Conservation (phyloP, 2,329 filamentous ascomycete genomes). For the Colletotrichum lindemuthianum region DNA sequence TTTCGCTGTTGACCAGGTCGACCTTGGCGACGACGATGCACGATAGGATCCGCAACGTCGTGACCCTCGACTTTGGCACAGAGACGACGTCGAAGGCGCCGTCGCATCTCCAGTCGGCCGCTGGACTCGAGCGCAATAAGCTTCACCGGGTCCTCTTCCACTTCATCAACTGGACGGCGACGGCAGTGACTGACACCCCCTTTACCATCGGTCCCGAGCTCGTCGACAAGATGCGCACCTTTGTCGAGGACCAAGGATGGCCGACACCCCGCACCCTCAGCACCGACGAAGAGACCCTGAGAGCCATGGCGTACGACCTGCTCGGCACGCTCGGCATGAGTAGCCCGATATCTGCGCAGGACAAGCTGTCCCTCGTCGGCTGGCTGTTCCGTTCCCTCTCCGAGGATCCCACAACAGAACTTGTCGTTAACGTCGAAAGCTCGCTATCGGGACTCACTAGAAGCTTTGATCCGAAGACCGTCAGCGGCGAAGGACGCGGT, state of each 20-base stretch:
- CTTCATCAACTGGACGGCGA: constrained; percentile 87
- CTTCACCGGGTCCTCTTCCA: constrained; percentile 85
- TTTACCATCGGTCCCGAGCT: constrained; percentile 76
- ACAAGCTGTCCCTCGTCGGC: constrained; percentile 64
- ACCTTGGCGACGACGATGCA: constrained; percentile 76
- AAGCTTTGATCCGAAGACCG: constrained; percentile 51
- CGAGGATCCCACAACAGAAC: constrained; percentile 79
- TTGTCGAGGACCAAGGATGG: constrained; percentile 86
- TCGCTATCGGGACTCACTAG: constrained; percentile 79
- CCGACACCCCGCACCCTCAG: constrained; percentile 70
- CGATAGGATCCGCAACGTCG: constrained; percentile 73
- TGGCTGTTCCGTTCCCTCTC: constrained; percentile 89
- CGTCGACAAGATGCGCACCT: constrained; percentile 75
- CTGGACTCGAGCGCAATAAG: constrained; percentile 79
- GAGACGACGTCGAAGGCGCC: constrained; percentile 29
- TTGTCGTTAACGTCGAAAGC: constrained; percentile 89
- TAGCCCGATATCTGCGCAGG: constrained; percentile 64
- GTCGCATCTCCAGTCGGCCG: constrained; percentile 50
- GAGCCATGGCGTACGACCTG: constrained; percentile 88
- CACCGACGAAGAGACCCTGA: constrained; percentile 62
- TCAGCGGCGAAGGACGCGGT: constrained; percentile 40
- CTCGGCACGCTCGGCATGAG: constrained; percentile 83
- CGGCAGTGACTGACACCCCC: constrained; percentile 68
- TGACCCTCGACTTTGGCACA: constrained; percentile 68
- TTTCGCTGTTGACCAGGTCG: constrained; percentile 82